Evolutionary conservation across 495 filamentous ascomycete genomes (phyloP).

Genomic region (Podospora appendiculata): DNA sequence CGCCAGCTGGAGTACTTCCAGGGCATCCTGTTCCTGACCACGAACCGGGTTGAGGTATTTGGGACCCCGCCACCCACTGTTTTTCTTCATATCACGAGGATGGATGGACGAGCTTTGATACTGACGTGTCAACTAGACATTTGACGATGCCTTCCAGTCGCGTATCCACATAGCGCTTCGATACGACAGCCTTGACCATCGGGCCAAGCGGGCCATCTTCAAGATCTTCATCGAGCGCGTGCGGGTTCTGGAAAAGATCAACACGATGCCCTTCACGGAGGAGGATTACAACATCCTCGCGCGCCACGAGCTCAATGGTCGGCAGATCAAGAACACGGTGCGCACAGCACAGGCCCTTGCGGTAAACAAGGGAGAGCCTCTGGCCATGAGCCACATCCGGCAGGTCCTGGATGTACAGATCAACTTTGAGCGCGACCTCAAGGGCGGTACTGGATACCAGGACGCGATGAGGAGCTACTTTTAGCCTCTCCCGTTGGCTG

Average conservation of each 20-base stretch:
- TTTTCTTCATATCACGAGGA: constrained; percentile 1
- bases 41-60: constrained; percentile 44
- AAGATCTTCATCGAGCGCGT: constrained; percentile 73
- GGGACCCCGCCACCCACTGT: background rate
- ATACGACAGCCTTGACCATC: constrained; percentile 67
- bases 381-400: constrained; percentile 77
- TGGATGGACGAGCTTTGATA: background rate
- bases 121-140: constrained; percentile 35
- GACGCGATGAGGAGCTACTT: constrained; percentile 54
- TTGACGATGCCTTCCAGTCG: constrained; percentile 57
- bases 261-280: constrained; percentile 55
- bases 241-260: constrained; percentile 53
- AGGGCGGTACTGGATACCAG: constrained; percentile 54
- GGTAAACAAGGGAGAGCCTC: constrained; percentile 60
- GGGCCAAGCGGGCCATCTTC: constrained; percentile 79
- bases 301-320: constrained; percentile 72
- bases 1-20: constrained; percentile 47
- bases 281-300: constrained; percentile 61
- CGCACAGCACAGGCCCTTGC: constrained; percentile 81
- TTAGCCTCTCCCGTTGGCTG: constrained; percentile 11
- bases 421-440: constrained; percentile 72
- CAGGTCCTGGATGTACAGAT: constrained; percentile 75
- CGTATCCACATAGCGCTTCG: constrained; percentile 61
- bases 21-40: constrained; percentile 46
- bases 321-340: constrained; percentile 93